Evolutionary conservation across 116 monocot species (phyloP), one percentile per base, ranked within the genome.

Genomic region (Cymodocea nodosa): DNA sequence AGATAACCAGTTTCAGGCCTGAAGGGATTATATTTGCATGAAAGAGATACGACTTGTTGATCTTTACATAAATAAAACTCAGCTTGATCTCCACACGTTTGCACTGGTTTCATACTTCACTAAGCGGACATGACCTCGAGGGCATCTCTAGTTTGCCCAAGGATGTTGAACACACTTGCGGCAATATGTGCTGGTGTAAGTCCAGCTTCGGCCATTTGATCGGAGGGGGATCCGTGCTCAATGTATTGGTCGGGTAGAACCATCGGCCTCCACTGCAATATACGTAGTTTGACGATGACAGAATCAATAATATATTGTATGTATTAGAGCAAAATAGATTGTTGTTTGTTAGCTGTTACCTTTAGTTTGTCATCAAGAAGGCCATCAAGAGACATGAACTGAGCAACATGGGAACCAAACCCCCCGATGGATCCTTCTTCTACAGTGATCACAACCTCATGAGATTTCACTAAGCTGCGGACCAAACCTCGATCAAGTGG

Each of bases 401-500:
- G 95, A 52, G 87, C 87, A 24, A 95, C 90, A 69, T 95, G 95
- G 8, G 95, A 90, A 19, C 90, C 95, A 53, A 95, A 95, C 4
- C 95, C 95, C 3, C 95, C 95, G 3, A 89, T 79, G 0, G 94
- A 90, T 48, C 94, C 94, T 75, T 94, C 94, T 80, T 94, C 94
- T 3, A 95, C 85, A 1, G 95, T 95, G 71, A 95, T 85, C 36
- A 95, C 23, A 12, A 95, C 79, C 52, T 95, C 73, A 23, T 95
- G 87, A 14, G 82, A 85, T 23, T 78, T 85, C 3, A 83, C 83
- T 15, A 95, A 71, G 72, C 74, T 76, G 19, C 95, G 87, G 35
- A 95, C 80, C 1, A 95, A 77, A 40, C 73, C 74, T 34, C 73
- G 82, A 72, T 95, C 95, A 23, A 95, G 75, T 19, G 95, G 95